Evolutionary conservation across 2,329 filamentous ascomycete genomes (phyloP).

Genomic region (Aspergillus transmontanensis): DNA sequence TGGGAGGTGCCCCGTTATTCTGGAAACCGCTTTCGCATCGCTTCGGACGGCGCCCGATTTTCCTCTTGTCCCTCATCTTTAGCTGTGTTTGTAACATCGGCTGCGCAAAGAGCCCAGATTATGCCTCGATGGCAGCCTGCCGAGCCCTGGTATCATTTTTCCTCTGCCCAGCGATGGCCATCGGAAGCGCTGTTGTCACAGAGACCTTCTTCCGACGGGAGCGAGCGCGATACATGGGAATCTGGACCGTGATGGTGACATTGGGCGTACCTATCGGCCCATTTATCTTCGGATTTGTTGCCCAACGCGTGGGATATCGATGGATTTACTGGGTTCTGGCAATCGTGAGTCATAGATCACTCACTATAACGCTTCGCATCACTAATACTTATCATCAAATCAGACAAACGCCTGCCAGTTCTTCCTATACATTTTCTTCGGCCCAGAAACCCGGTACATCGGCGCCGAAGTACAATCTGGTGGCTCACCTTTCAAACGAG

Average conservation of each 20-base stretch:
- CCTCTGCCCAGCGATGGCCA: conserved; percentile 54
- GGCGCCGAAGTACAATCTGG: conserved; percentile 19
- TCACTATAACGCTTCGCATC: background rate
- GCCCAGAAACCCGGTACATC: conserved; percentile 57
- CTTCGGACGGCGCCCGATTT: conserved; percentile 57
- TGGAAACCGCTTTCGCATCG: conserved; percentile 57
- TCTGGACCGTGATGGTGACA: conserved; percentile 56
- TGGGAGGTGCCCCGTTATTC: conserved; percentile 56
- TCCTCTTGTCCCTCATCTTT: conserved; percentile 53
- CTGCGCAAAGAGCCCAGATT: conserved; percentile 52
- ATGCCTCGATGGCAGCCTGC: conserved; percentile 52
- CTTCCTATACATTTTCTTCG: conserved; percentile 56
- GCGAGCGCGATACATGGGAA: conserved; percentile 55
- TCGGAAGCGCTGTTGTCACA: conserved; percentile 57
- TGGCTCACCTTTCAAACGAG: conserved; percentile 36
- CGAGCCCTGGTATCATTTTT: conserved; percentile 56
- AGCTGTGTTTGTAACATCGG: conserved; percentile 55
- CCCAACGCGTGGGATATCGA: conserved; percentile 53
- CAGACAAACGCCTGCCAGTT: conserved; percentile 59
- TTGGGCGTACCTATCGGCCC: conserved; percentile 47
- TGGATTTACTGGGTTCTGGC: conserved; percentile 62
- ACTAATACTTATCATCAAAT: conserved; percentile 15
- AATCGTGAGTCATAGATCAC: conserved; percentile 43
- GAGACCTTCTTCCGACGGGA: conserved; percentile 59
- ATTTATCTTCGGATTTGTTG: conserved; percentile 44